Percentiles rank a stretch among this genome's conserved stretches.
Conservation (phyloP, 768 basidiomycete genomes). For the Leccinum subtestaceum region DNA sequence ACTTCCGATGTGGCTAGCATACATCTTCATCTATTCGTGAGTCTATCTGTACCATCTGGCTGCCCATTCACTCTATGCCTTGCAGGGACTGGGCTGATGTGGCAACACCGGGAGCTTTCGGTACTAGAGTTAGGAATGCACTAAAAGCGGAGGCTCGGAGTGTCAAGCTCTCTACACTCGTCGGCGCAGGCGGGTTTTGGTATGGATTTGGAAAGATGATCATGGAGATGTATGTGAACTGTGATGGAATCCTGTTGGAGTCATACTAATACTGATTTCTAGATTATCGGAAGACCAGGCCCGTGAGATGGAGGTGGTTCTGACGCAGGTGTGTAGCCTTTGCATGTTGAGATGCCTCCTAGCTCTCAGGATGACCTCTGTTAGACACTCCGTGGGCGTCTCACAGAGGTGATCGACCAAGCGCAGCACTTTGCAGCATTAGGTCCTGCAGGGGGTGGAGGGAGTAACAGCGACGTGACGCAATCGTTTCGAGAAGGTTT, state of each 20-base stretch:
- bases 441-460: constrained; percentile 54
- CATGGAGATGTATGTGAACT: constrained; percentile 65
- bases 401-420: constrained; percentile 80
- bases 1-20: constrained; percentile 89
- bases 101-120: constrained; percentile 77
- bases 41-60: background rate
- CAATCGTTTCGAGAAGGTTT: constrained; percentile 87
- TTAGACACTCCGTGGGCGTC: constrained; percentile 74
- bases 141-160: constrained; percentile 85
- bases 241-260: background rate
- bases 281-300: constrained; percentile 79
- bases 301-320: constrained; percentile 64
- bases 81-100: constrained; percentile 86
- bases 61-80: constrained; percentile 1
- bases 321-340: constrained; percentile 55
- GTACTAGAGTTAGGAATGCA: constrained; percentile 75
- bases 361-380: constrained; percentile 3
- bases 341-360: constrained; percentile 6
- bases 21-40: constrained; percentile 80
- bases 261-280: constrained; percentile 6
- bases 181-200: constrained; percentile 88
- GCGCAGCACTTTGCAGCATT: constrained; percentile 83
- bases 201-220: constrained; percentile 89
- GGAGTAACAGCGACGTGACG: constrained; percentile 54
- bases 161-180: constrained; percentile 77